Percentiles rank a stretch among this genome's conserved stretches.
phyloP scores from a whole-genome alignment of 225 moss, liverwort and hornwort genomes.

The Sphagnum contortum region DNA sequence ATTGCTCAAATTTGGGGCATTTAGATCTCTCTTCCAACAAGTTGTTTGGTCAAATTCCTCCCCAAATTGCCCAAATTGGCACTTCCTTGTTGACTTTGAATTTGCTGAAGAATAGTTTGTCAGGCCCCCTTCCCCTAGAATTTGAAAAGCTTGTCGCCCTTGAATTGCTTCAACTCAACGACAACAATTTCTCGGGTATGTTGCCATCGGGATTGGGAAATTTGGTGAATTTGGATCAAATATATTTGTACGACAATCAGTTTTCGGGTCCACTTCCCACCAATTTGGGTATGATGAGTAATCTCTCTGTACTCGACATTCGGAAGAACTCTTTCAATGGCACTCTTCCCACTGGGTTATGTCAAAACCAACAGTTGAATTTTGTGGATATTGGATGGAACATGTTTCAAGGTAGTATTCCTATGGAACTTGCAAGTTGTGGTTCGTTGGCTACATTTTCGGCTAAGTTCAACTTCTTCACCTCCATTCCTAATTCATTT shows the following conservation, averaged over 20 bases:
- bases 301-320: background rate
- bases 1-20: too few species aligned
- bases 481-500: conserved; percentile 27
- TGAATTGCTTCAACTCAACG: conserved; percentile 9
- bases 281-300: conserved; percentile 2
- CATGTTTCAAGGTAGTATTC: conserved; percentile 37
- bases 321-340: conserved; percentile 13
- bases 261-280: conserved; percentile 12
- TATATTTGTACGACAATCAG: conserved; percentile 8
- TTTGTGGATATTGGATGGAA: conserved; percentile 37
- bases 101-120: too few species aligned
- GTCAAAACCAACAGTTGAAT: conserved; percentile 14
- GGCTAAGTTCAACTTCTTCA: conserved; percentile 24
- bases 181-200: conserved; percentile 16
- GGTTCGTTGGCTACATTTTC: conserved; percentile 22
- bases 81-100: too few species aligned
- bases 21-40: too few species aligned
- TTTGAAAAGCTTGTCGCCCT: conserved; percentile 15
- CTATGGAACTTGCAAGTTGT: conserved; percentile 24
- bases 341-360: conserved; percentile 19
- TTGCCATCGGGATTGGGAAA: conserved; percentile 4
- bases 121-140: background rate
- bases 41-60: too few species aligned
- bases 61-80: too few species aligned
- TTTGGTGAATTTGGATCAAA: background rate